Conservation (phyloP, 257 asterid species). For the Nicotiana obtusifolia region DNA sequence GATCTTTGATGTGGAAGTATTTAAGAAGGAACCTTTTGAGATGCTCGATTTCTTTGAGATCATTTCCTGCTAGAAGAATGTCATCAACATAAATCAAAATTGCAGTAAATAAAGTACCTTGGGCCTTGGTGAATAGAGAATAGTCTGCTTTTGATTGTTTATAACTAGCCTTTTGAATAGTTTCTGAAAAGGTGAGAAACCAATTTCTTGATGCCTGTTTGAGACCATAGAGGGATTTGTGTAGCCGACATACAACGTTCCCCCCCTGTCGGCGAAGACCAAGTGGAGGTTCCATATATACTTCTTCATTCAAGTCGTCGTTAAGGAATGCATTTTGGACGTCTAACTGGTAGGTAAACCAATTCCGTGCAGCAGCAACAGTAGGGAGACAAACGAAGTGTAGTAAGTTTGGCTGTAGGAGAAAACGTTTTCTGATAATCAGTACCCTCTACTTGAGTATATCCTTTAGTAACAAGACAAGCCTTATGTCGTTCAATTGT, state of each 20-base stretch:
- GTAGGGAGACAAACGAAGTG: neutral
- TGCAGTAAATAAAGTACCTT: neutral
- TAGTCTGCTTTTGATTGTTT: constrained; percentile 17
- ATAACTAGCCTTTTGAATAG: constrained; percentile 12
- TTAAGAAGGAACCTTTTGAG: neutral
- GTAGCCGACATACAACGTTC: constrained; percentile 1
- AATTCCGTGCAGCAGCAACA: neutral
- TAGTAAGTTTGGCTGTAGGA: constrained; percentile 1
- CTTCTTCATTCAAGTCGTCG: neutral
- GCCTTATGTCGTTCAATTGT: neutral
- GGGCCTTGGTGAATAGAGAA: constrained; percentile 13
- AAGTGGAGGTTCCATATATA: constrained; percentile 8
- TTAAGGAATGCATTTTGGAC: constrained; percentile 6
- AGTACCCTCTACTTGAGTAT: constrained; percentile 1
- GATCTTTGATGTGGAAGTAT: neutral
- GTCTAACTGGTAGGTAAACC: neutral
- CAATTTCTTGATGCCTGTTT: neutral
- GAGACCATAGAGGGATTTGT: neutral
- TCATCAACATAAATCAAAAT: neutral
- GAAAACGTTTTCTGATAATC: neutral
- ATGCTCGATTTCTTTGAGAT: neutral
- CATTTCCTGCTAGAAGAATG: neutral
- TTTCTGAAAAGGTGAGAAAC: neutral
- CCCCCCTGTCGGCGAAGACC: neutral
- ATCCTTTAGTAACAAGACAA: constrained; percentile 3